Evolutionary conservation across 306 rosid species (phyloP), one percentile per base, ranked within the genome.

Genomic region (Erythrophleum fordii): DNA sequence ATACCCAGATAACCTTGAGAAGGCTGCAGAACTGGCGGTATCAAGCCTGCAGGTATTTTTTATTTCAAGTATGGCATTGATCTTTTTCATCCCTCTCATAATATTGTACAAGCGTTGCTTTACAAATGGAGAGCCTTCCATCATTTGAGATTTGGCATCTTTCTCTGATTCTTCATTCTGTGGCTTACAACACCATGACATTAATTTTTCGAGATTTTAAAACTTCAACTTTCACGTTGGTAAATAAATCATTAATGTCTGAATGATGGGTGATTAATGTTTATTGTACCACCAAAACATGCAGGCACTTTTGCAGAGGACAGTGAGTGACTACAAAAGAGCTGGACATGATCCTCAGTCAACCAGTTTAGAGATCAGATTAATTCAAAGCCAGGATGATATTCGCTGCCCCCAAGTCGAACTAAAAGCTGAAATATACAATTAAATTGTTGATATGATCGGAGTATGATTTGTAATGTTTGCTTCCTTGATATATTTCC

Each of bases 21-120:
- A 82, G 75, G 97, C 95, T 31, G 95, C 97, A 1, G 97, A 94
- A 89, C 97, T 91, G 81, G 91, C 98, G 6, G 98, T 92, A 39
- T 89, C 98, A 69, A 85, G 93, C 79, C 76, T 94, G 87, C 98
- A 94, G 98, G 98, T 94, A 80, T 46, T 65, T 74, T 69, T 65
- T 65, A 44, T 48, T 68, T 80, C 20, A 56, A 34, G 25, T 6
- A 11, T 81, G 18, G 18, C 60, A 67, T 44, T 74, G 56, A 39
- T 45, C 22, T 69, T 49, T 18, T 29, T 60, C 75, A 53, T 69
- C 49, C 60, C 29, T 70, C 84, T 17, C 59, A 35, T 60, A 69
- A 72, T 76, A 23, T 16, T 29, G 37, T 71, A 52, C 14, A 39
- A 22, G 26, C 42, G 8, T 72, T 56, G 22, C 25, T 66, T 49